phyloP scores from a whole-genome alignment of 768 basidiomycete genomes.

The Tulasnella sp. region DNA sequence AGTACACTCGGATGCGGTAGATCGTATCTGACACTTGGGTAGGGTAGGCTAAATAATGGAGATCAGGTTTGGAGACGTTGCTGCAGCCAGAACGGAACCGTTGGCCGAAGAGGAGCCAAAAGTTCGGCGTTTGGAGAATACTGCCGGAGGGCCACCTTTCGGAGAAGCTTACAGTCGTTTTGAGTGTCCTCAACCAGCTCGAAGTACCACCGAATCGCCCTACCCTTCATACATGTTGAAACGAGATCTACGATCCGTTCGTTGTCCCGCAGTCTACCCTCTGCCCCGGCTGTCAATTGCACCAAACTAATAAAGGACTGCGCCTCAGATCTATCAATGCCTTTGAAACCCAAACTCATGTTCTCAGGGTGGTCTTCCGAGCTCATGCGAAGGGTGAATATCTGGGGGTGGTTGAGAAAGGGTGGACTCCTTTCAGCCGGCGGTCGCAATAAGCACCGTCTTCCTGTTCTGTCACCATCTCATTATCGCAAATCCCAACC shows the following conservation, averaged over 20 bases:
- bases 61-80: background rate
- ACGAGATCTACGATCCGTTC: background rate
- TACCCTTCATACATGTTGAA: background rate
- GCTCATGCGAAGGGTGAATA: background rate
- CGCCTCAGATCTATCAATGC: background rate
- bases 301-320: background rate
- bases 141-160: background rate
- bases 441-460: too few species aligned
- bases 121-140: background rate
- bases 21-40: background rate
- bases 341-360: background rate
- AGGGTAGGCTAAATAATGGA: background rate
- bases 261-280: background rate
- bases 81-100: background rate
- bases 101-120: background rate
- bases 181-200: conserved; percentile 6
- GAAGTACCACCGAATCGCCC: background rate
- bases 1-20: background rate
- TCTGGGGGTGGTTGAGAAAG: too few species aligned
- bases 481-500: too few species aligned
- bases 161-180: background rate
- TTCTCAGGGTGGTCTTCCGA: background rate
- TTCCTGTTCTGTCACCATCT: too few species aligned
- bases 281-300: background rate
- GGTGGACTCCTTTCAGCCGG: too few species aligned